Evolutionary conservation across 2,329 filamentous ascomycete species (phyloP), one percentile per base, ranked within the genome.

Genomic region (Fusarium sp.): DNA sequence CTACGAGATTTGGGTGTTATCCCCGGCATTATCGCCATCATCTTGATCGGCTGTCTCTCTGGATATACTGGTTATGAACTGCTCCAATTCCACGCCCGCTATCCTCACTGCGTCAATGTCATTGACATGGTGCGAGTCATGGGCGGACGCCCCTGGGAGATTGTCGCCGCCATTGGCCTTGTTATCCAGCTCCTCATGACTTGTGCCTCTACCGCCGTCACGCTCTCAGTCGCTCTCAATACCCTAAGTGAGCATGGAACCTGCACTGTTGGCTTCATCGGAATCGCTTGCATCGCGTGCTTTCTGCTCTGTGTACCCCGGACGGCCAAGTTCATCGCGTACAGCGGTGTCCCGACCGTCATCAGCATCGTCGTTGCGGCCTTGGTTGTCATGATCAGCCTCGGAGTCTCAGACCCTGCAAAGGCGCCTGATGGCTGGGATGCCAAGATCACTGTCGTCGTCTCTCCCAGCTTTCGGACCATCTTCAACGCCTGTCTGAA

Each of bases 1-100:
- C 92, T 93, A 81, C 89, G 91, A 5, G 82, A 91, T 22, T 85
- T 93, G n/a, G 91, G 91, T 10, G 84, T 93, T 29, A 89, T 93
- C 14, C 91, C 91, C 0, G 91, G 91, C 25, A 79, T 93, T 65
- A 91, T 93, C 69, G 78, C 92, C 80, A 92, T 91, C 27, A 86
- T 92, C 68, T 90, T 91, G 16, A 85, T 80, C 4, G 82, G 91
- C 54, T 90, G 92, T 14, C 83, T 92, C 3, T 92, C 93, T 80
- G 93, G 91, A 2, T 93, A 78, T 57, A 72, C 76, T 18, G 75
- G 91, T 11, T 65, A 79, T 10, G 69, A 68, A 27, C 66, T 76
- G 27, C 91, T 90, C 90, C 87, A 90, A 77, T 92, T 92, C 80
- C 93, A 91, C 80, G 82, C 92, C 68, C 87, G 89, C 66, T 89